Base-by-base conservation (phyloP, 176 grass and related monocot species). In the Microstegium vimineum region DNA sequence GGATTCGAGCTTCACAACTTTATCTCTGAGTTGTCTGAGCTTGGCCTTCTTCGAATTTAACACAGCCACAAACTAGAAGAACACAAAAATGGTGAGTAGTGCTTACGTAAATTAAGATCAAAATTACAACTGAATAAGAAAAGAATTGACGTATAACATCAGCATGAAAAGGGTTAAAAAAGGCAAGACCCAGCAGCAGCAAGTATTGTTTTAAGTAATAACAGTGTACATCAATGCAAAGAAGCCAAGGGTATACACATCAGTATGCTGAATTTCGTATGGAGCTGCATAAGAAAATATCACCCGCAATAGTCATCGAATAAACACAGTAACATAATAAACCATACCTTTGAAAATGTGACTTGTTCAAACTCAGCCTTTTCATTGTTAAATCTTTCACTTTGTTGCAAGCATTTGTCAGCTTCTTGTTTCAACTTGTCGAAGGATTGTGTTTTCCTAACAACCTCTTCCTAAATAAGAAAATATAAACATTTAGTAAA, bases 31-130 rank as follows among this genome's bases (percentile, higher is more conserved):
- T 35, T 91, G 90, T 73, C 89, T 87, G 62, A 99, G 89, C 68
- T 94, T 95, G 84, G 83, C 69, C 82, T 99, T 95, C 90, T 99
- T 99, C 2, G 96, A 95, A 81, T 95, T 95, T 25, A 99, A 71
- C 38, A 93, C 81, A 45, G 82, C 91, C 23, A 94, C 93, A 82
- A 99, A 99, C 96, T 95, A 84, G 68, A 90, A 41, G 14, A 46
- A 83, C 14, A 34, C 12, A 42, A 64, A 56, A 41, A 59, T 59
- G 8, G 85, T 68, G 13, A 90, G 83, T 77, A 45, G 3, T 2
- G 11, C 38, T 62, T 15, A 77, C 31, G 12, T 38, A 70, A 2
- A 51, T 10, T 16, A 46, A 77, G 26, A 36, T 52, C 36, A 67
- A 33, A 67, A 61, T 38, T 28, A 63, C 0, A 72, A 82, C 28